A percentile compares a stretch with the other conserved stretches of the same genome.
Conservation (phyloP, 192 early-diverging fungal genomes). For the Podila horticola region DNA sequence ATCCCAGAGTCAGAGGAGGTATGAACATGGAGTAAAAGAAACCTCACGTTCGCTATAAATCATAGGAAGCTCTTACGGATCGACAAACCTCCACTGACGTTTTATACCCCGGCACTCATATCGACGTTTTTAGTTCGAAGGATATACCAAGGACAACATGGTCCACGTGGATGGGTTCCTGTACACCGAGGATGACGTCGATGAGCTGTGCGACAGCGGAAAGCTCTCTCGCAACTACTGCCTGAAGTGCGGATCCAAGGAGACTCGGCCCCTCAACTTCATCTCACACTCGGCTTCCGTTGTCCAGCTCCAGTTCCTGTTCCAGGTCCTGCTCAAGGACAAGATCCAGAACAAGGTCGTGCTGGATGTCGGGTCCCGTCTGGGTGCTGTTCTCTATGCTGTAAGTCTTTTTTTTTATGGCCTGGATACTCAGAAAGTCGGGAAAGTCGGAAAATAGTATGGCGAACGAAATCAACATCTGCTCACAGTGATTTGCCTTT, state of each 20-base stretch:
- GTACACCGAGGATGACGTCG: slow-evolving; percentile 67
- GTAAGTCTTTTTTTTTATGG: slow-evolving; percentile 41
- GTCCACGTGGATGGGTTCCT: slow-evolving; percentile 70
- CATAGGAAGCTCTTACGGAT: not conserved
- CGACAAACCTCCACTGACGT: not conserved
- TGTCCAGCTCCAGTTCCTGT: slow-evolving; percentile 65
- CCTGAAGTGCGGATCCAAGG: slow-evolving; percentile 59
- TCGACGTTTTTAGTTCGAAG: slow-evolving; percentile 52
- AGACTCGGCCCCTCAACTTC: slow-evolving; percentile 57
- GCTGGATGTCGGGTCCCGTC: slow-evolving; percentile 68
- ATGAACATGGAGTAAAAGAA: not conserved
- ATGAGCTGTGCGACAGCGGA: slow-evolving; percentile 66
- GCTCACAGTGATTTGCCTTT: not conserved
- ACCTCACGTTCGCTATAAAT: not conserved
- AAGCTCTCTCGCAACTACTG: slow-evolving; percentile 66
- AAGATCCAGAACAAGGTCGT: slow-evolving; percentile 57
- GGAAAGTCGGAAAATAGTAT: not conserved
- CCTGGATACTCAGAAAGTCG: not conserved
- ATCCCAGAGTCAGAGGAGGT: slow-evolving; percentile 61
- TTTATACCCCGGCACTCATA: not conserved
- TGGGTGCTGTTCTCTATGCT: slow-evolving; percentile 66
- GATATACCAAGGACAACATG: slow-evolving; percentile 60
- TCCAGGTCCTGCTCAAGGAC: slow-evolving; percentile 56
- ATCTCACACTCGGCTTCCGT: slow-evolving; percentile 70
- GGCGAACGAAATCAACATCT: not conserved